phyloP scores from a whole-genome alignment of 176 grass and related monocot genomes.

The Avena insularis region DNA sequence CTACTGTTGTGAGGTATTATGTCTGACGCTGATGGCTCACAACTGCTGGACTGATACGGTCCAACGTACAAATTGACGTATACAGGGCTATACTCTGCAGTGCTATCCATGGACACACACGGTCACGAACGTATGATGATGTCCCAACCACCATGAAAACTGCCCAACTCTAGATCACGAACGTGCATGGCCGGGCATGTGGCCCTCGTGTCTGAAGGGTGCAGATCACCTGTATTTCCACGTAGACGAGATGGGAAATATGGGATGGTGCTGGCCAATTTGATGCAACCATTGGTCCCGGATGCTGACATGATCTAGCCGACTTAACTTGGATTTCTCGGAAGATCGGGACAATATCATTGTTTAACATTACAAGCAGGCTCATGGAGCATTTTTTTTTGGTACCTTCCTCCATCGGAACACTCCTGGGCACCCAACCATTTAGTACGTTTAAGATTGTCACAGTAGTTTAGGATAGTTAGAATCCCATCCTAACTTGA shows the following conservation, averaged over 20 bases:
- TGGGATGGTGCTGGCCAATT: background rate
- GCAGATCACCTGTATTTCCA: constrained; percentile 33
- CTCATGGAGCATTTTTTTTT: background rate
- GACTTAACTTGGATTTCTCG: constrained; percentile 1
- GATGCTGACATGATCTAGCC: constrained; percentile 27
- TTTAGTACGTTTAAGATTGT: too few species aligned
- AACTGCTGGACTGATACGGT: constrained; percentile 27
- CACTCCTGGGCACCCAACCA: background rate
- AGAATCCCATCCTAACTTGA: too few species aligned
- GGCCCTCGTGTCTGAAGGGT: constrained; percentile 19
- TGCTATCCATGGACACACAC: background rate
- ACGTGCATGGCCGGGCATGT: background rate
- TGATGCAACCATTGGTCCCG: background rate
- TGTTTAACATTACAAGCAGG: background rate
- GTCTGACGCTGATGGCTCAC: constrained; percentile 11
- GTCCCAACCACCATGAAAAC: constrained; percentile 38
- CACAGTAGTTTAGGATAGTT: too few species aligned
- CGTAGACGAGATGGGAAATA: background rate
- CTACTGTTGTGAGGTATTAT: background rate
- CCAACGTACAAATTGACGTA: constrained; percentile 25
- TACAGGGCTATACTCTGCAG: background rate
- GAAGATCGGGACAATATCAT: background rate
- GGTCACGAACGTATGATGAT: background rate
- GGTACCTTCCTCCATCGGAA: background rate
- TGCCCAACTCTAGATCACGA: background rate